These are phyloP conservation scores for Vitis hybrid DNA, from an alignment of 177 flowering plant species.

Conservation along the genomic window DNA sequence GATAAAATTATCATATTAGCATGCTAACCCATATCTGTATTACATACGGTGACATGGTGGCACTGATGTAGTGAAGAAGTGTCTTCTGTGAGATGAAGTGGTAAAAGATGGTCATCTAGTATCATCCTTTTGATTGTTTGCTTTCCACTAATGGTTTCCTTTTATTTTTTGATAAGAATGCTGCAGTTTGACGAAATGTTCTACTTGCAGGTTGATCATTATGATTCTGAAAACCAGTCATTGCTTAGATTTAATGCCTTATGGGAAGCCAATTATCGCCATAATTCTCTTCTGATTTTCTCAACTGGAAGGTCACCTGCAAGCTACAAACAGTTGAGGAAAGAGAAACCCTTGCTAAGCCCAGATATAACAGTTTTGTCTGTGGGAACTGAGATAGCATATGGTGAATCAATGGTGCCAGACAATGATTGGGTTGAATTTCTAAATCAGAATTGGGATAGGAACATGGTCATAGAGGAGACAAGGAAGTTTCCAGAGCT, in stretches of 20 bases:
- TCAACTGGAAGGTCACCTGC: constrained; percentile 85
- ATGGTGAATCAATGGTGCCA: constrained; percentile 71
- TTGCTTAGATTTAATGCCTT: constrained; percentile 79
- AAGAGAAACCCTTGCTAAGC: constrained; percentile 74
- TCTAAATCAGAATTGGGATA: constrained; percentile 72
- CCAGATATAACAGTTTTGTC: constrained; percentile 89
- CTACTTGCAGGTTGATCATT: constrained; percentile 73
- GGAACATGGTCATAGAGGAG: constrained; percentile 65
- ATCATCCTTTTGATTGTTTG: background rate
- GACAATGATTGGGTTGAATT: constrained; percentile 68
- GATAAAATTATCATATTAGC: too few relatives aligned
- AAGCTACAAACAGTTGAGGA: constrained; percentile 59
- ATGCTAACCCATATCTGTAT: too few relatives aligned
- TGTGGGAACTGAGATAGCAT: constrained; percentile 86
- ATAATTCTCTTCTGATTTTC: constrained; percentile 75
- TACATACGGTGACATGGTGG: too few relatives aligned
- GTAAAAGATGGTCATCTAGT: too few relatives aligned
- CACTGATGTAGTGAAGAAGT: too few relatives aligned
- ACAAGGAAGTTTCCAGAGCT: constrained; percentile 69
- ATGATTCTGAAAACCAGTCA: constrained; percentile 59
- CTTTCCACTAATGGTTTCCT: background rate
- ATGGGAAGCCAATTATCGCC: constrained; percentile 83
- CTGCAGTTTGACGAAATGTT: background rate
- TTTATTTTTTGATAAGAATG: background rate
- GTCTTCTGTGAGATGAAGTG: too few relatives aligned